Conservation (phyloP, 1,139 yeast species). For the Sugiyamaella novakii region DNA sequence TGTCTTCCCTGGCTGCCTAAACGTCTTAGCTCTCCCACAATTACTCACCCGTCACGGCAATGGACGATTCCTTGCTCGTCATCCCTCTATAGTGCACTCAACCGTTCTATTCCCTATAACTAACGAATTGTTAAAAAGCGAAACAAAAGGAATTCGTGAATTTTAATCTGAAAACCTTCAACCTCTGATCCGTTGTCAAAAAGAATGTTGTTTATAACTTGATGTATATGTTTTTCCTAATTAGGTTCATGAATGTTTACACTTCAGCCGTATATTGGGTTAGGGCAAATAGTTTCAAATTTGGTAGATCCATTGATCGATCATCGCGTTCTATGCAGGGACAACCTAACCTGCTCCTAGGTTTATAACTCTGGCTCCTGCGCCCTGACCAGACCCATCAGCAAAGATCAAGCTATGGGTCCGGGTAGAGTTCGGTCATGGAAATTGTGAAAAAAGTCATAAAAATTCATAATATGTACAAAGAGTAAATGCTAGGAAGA, state of each 20-base stretch:
- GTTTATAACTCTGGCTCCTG: no score
- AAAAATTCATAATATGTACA: background rate
- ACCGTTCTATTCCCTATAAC: no score
- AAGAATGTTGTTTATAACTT: slow-evolving; percentile 4
- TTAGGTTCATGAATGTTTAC: slow-evolving; percentile 13
- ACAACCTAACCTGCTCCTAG: no score
- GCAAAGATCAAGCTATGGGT: no score
- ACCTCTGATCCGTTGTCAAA: slow-evolving; percentile 5
- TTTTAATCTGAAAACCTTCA: background rate
- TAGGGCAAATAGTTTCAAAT: no score
- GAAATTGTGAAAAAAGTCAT: background rate
- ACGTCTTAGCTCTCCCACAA: background rate
- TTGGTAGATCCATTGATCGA: no score
- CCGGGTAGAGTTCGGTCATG: background rate
- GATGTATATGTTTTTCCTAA: slow-evolving; percentile 8
- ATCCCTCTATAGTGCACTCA: background rate
- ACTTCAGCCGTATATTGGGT: slow-evolving; percentile 18
- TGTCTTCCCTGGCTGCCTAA: background rate
- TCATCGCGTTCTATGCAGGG: slow-evolving; percentile 9
- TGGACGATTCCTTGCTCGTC: slow-evolving; percentile 18
- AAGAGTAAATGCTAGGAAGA: background rate
- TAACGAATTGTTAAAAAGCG: no score
- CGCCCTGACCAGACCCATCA: no score
- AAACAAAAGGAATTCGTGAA: no score
- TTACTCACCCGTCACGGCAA: slow-evolving; percentile 18